Conservation (phyloP, 2,329 filamentous ascomycete species). For the Penicillium sp. region DNA sequence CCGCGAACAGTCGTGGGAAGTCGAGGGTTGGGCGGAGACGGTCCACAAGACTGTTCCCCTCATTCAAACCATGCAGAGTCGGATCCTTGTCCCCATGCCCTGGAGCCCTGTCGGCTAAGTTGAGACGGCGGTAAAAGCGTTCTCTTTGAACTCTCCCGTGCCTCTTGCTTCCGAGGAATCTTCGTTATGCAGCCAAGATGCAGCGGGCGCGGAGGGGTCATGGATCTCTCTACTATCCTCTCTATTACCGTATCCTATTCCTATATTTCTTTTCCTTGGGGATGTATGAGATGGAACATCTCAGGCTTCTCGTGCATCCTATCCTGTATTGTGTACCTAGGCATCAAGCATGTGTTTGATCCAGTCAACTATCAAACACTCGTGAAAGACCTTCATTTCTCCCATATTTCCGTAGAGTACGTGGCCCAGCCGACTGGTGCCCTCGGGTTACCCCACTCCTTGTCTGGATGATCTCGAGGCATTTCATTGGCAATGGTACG, state of each 20-base stretch:
- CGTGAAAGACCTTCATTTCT: background rate
- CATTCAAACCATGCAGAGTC: conserved; percentile 94
- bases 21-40: conserved; percentile 94
- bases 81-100: conserved; percentile 87
- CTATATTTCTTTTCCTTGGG: background rate
- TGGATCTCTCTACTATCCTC: background rate
- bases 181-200: background rate
- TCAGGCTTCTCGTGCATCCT: conserved; percentile 1
- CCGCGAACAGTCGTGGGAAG: conserved; percentile 90
- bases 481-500: conserved; percentile 15
- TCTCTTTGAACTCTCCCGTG: background rate
- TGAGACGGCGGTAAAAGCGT: background rate
- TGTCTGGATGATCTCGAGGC: conserved; percentile 12
- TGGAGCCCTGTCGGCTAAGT: conserved; percentile 85
- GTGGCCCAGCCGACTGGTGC: conserved; percentile 1
- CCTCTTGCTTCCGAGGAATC: background rate
- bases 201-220: background rate
- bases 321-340: conserved; percentile 24
- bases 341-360: conserved; percentile 13
- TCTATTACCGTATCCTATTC: background rate
- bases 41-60: conserved; percentile 98
- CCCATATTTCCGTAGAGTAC: background rate
- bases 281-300: background rate
- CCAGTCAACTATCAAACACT: conserved; percentile 3
- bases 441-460: conserved; percentile 22